Base-by-base conservation (phyloP, 176 grass and related monocot species). In the Musa itinerans region DNA sequence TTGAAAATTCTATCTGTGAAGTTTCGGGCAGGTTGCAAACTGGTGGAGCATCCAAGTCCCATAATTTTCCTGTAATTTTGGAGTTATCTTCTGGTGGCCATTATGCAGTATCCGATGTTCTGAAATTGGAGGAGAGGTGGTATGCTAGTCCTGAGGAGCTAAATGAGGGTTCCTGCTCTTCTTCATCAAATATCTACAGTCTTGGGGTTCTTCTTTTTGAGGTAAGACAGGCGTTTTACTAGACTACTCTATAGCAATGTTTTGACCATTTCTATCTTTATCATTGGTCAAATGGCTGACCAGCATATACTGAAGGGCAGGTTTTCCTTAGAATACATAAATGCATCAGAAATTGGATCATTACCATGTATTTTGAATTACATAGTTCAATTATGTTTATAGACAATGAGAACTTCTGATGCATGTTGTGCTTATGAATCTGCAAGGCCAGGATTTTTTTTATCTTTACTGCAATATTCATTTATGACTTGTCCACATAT, bases 141-240 rank as follows among this genome's bases (percentile, higher is more conserved):
- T 99, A 99, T 77, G 78, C 6, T 65, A 94, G 96, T 77, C 95
- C 91, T 65, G 96, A 99, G 73, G 96, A 89, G 75, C 81, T 89
- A 52, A 86, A n/a, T 74, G 82, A 92, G 57, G 78, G 69, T 63
- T 80, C 65, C 52, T 84, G 74, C 51, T 74, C 74, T 86, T 84
- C 81, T 48, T 75, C 88, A 50, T 89, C 91, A 17, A 99, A 95
- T 61, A 86, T 99, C 54, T 99, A 99, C 75, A 89, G 79, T 81
- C 96, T 99, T 69, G 96, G 96, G 52, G 88, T 99, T 84, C 91
- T 99, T 83, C 79, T 99, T 24, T 99, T 99, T 83, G 96, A 99
- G 96, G 96, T 99, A 78, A 29, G 20, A 24, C 34, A 67, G 21
- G 52, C 50, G 26, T 84, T 84, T 63, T 26, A 23, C 52, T 27